Evolutionary conservation across 768 basidiomycete genomes (phyloP).

Genomic region (Boletus rubropictus): DNA sequence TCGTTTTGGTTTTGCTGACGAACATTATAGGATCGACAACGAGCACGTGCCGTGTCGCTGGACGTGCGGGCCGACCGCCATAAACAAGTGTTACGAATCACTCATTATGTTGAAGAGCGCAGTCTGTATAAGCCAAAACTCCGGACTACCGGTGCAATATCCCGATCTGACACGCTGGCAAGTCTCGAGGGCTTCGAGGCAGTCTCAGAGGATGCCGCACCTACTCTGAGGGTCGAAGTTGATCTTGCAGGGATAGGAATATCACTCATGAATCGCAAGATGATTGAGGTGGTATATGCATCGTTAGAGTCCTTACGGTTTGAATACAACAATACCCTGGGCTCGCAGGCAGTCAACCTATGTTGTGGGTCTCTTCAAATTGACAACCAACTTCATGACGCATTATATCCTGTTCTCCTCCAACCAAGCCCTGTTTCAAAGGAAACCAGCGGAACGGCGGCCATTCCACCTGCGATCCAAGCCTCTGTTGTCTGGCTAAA

Average conservation of each 20-base stretch:
- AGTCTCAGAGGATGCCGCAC: slow-evolving; percentile 64
- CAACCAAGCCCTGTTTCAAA: slow-evolving; percentile 88
- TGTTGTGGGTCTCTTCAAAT: slow-evolving; percentile 86
- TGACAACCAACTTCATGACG: slow-evolving; percentile 97
- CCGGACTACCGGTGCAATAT: slow-evolving; percentile 39
- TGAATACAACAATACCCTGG: slow-evolving; percentile 74
- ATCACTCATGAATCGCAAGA: slow-evolving; percentile 81
- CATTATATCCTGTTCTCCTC: slow-evolving; percentile 87
- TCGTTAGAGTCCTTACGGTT: slow-evolving; percentile 74
- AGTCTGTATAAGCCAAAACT: slow-evolving; percentile 83
- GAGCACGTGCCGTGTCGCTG: slow-evolving; percentile 67
- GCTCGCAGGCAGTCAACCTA: slow-evolving; percentile 75
- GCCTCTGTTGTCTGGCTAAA: slow-evolving; percentile 85
- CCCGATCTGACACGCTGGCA: slow-evolving; percentile 65
- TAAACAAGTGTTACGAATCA: slow-evolving; percentile 80
- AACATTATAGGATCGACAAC: slow-evolving; percentile 43
- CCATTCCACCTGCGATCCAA: slow-evolving; percentile 79
- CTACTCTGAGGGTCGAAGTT: slow-evolving; percentile 61
- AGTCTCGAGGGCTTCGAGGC: slow-evolving; percentile 79
- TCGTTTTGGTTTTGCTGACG: slow-evolving; percentile 1
- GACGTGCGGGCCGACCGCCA: slow-evolving; percentile 89
- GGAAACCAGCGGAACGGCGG: slow-evolving; percentile 67
- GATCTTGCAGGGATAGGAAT: slow-evolving; percentile 88
- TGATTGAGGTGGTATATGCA: slow-evolving; percentile 87
- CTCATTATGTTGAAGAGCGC: slow-evolving; percentile 76